These are phyloP conservation scores for Candida xiaguanensis DNA, from an alignment of 805 yeast species.

Conservation along the genomic window DNA sequence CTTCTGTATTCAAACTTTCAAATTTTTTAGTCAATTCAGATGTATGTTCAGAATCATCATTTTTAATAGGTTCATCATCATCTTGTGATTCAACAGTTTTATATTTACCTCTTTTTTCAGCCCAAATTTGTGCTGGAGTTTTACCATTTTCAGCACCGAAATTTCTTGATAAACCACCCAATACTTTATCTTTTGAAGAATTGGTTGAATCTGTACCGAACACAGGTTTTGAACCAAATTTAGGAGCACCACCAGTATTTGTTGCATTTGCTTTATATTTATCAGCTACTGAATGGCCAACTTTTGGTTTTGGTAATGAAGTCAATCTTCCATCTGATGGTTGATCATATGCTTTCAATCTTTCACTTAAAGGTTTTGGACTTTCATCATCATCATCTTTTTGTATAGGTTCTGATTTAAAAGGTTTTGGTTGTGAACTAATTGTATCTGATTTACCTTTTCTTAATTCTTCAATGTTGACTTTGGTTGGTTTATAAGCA, in stretches of 20 bases:
- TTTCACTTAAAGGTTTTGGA: constrained; percentile 48
- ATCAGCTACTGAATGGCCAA: constrained; percentile 45
- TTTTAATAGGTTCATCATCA: constrained; percentile 10
- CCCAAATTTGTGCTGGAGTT: constrained; percentile 96
- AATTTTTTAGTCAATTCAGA: constrained; percentile 17
- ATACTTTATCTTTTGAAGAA: constrained; percentile 44
- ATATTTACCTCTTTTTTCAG: constrained; percentile 76
- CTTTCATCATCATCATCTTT: constrained; percentile 43
- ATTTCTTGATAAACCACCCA: constrained; percentile 58
- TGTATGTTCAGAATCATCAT: constrained; percentile 10
- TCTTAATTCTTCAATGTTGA: constrained; percentile 53
- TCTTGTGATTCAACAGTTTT: constrained; percentile 34
- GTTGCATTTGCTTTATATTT: constrained; percentile 39
- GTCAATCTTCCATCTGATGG: constrained; percentile 41
- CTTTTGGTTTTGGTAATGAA: constrained; percentile 62
- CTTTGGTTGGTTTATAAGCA: constrained; percentile 66
- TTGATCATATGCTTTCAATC: constrained; percentile 37
- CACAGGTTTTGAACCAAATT: constrained; percentile 34
- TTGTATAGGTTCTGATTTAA: constrained; percentile 12
- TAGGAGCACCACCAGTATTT: constrained; percentile 14
- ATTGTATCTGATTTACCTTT: constrained; percentile 44
- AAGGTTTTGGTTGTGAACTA: constrained; percentile 38
- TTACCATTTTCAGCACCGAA: constrained; percentile 72
- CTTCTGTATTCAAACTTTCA: constrained; percentile 14
- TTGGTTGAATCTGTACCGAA: constrained; percentile 33